These are phyloP conservation scores for Fusarium musae DNA, from an alignment of 2,329 filamentous ascomycete species.

Conservation along the genomic window DNA sequence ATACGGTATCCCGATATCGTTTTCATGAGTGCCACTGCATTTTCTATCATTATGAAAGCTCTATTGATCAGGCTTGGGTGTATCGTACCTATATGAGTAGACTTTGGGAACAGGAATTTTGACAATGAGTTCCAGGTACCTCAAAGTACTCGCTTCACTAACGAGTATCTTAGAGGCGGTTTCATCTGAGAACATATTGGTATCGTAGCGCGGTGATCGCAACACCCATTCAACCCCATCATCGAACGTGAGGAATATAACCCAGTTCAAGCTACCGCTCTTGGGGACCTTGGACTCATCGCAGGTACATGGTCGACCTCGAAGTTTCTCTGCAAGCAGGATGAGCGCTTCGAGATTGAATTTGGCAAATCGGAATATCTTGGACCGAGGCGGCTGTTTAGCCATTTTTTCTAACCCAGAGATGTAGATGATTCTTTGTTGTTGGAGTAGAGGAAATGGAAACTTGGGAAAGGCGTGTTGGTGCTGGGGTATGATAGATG, in stretches of 20 bases:
- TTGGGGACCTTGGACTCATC: constrained; percentile 22
- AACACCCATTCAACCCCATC: constrained; percentile 39
- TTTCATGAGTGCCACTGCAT: constrained; percentile 23
- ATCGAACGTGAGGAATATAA: constrained; percentile 36
- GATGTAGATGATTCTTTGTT: too few relatives aligned
- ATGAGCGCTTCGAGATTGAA: constrained; percentile 36
- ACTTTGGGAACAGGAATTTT: constrained; percentile 35
- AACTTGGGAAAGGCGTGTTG: too few relatives aligned
- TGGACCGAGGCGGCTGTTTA: too few relatives aligned
- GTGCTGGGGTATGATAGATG: too few relatives aligned
- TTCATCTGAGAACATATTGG: constrained; percentile 9
- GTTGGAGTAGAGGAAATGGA: too few relatives aligned
- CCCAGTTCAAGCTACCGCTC: constrained; percentile 36
- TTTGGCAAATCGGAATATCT: neutral
- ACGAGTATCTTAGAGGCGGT: constrained; percentile 30
- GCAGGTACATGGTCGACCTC: constrained; percentile 31
- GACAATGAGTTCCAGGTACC: constrained; percentile 20
- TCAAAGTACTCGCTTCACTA: constrained; percentile 38
- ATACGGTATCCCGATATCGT: constrained; percentile 39
- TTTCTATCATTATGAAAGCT: neutral
- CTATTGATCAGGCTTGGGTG: too few relatives aligned
- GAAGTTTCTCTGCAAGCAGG: constrained; percentile 17
- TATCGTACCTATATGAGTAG: constrained; percentile 2
- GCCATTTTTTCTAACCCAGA: too few relatives aligned
- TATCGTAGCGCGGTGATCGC: constrained; percentile 23